phyloP scores from a whole-genome alignment of 345 rosid species.

The Excoecaria agallocha region DNA sequence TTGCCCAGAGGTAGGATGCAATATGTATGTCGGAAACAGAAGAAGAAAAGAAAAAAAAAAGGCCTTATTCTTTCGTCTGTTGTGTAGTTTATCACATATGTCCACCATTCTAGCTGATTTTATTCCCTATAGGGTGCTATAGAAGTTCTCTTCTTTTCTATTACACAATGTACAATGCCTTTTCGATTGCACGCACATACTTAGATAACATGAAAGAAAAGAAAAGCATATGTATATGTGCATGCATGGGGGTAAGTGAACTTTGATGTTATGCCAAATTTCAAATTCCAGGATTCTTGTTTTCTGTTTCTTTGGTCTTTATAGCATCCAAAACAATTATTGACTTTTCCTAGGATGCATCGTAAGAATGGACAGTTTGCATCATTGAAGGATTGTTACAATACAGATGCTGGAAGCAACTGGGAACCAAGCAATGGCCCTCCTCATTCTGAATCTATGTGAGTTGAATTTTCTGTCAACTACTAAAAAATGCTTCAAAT shows the following conservation, averaged over 20 bases:
- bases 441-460: slow-evolving; percentile 34
- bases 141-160: background rate
- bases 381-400: slow-evolving; percentile 21
- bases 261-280: background rate
- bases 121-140: background rate
- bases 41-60: background rate
- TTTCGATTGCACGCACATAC: background rate
- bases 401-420: slow-evolving; percentile 26
- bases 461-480: slow-evolving; percentile 23
- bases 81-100: background rate
- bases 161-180: background rate
- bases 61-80: background rate
- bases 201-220: background rate
- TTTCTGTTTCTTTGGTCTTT: background rate
- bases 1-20: slow-evolving; percentile 40
- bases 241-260: background rate
- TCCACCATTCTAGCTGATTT: background rate
- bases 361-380: slow-evolving; percentile 32
- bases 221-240: background rate
- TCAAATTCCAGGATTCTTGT: background rate
- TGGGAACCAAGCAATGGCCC: slow-evolving; percentile 29
- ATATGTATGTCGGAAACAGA: too few species aligned
- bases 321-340: slow-evolving; percentile 11
- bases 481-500: slow-evolving; percentile 7
- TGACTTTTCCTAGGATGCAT: slow-evolving; percentile 24